Percentiles rank a stretch among this genome's conserved stretches.
These are phyloP conservation scores for Trichaptum fuscoviolaceum DNA, from an alignment of 768 basidiomycete species.

Conservation along the genomic window DNA sequence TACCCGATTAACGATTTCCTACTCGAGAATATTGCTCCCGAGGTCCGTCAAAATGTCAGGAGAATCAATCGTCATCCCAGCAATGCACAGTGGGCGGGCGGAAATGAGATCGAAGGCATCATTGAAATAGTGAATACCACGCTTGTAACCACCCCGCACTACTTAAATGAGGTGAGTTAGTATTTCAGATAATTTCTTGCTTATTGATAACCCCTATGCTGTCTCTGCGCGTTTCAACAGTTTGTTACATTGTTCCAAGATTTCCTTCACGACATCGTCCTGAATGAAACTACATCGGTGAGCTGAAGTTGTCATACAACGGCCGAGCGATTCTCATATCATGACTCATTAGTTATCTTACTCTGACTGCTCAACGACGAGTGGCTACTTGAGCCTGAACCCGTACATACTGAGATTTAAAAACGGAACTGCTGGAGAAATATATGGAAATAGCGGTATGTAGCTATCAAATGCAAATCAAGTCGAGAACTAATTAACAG, in stretches of 20 bases:
- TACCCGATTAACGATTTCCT: constrained; percentile 53
- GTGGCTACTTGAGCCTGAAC: constrained; percentile 50
- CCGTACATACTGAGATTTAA: constrained; percentile 46
- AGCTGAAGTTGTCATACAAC: constrained; percentile 8
- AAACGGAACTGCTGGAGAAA: constrained; percentile 45
- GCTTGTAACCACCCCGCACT: constrained; percentile 40
- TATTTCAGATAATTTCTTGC: not conserved
- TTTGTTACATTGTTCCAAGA: constrained; percentile 48
- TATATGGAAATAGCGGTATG: constrained; percentile 52
- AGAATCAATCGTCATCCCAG: constrained; percentile 52
- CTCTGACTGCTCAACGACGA: constrained; percentile 55
- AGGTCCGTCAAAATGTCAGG: constrained; percentile 53
- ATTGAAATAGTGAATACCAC: constrained; percentile 32
- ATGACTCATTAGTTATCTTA: constrained; percentile 40
- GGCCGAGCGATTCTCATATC: not conserved
- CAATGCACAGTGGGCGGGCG: constrained; percentile 55
- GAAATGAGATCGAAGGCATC: constrained; percentile 59
- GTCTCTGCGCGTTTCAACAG: constrained; percentile 20
- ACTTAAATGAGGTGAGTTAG: constrained; percentile 40
- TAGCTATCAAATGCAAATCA: constrained; percentile 3
- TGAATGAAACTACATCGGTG: constrained; percentile 47
- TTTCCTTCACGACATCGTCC: constrained; percentile 42
- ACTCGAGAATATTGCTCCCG: constrained; percentile 43
- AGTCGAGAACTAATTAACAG: not conserved
- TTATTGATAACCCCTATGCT: not conserved